A percentile compares a stretch with the other conserved stretches of the same genome.
Evolutionary conservation across 176 grass and related monocot species (phyloP).

Genomic region (Oryza rufipogon): DNA sequence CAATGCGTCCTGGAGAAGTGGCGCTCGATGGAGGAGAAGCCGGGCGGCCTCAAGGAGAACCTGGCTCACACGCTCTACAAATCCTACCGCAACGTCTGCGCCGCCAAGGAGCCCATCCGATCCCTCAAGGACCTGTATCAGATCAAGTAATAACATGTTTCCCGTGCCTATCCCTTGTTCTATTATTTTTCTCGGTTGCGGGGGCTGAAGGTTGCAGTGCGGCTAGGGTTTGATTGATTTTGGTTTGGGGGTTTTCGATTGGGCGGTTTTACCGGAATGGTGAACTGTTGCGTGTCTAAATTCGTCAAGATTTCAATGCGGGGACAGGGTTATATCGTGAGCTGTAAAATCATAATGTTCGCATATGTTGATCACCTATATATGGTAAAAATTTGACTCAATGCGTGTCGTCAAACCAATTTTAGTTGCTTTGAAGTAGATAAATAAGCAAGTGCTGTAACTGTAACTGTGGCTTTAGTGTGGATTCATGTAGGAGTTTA

Average conservation of each 20-base stretch:
- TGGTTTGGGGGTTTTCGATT: neutral
- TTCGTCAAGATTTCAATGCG: neutral
- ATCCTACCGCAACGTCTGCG: conserved; percentile 71
- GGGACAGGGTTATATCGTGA: neutral
- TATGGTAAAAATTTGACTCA: neutral
- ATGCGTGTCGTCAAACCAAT: neutral
- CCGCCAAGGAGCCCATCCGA: conserved; percentile 62
- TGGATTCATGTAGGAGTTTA: neutral
- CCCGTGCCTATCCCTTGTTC: neutral
- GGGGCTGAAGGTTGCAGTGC: neutral
- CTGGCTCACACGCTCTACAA: conserved; percentile 53
- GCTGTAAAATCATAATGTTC: conserved; percentile 4
- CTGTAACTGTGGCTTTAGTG: conserved; percentile 2
- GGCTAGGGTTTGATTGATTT: conserved; percentile 6
- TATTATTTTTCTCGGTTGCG: neutral
- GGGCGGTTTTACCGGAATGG: too few relatives aligned
- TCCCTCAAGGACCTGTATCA: conserved; percentile 76
- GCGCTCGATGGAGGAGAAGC: conserved; percentile 60
- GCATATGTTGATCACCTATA: neutral
- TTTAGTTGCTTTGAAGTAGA: neutral
- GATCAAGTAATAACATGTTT: conserved; percentile 65
- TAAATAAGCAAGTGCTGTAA: neutral
- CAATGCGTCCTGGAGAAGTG: conserved; percentile 63
- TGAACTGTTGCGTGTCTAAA: neutral
- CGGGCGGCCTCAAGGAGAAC: conserved; percentile 58